Evolutionary conservation across 306 rosid species (phyloP), one percentile per base, ranked within the genome.

Genomic region (Cucurbita argyrosperma): DNA sequence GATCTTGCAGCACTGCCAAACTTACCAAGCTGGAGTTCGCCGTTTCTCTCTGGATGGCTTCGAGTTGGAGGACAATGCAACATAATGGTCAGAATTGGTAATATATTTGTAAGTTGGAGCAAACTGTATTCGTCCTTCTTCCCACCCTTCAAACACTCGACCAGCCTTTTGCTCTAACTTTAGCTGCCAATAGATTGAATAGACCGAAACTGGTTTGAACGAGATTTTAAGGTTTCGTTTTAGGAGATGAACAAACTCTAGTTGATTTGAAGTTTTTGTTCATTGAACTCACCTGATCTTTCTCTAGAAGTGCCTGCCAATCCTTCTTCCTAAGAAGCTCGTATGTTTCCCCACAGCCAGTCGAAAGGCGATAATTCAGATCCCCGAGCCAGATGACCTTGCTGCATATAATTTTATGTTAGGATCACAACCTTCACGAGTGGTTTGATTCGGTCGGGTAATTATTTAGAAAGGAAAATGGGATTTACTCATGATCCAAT

Each of bases 371-470:
- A 78, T 94, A 94, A 69, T 94, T 94, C 76, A 94, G 80, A 84
- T 94, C 98, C 72, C 97, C 99, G n/a, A 91, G 94, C 97, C 97
- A 94, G 59, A 94, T 85, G 30, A 94, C 56, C 82, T 91, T 87
- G 71, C 96, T 93, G 82, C 51, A 75, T 8, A 78, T 18, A 15
- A 10, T 1, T 50, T 15, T 0, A 4, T 14, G 58, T 47, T 46
- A 14, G 38, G 30, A 70, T 30, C 59, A 47, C 26, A 15, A 26
- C 23, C 4, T 14, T 3, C 14, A 43, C 3, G 6, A 47, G 10
- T 3, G 23, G 57, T 68, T 6, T 2, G n/a, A 14, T 67, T 67
- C 6, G 39, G 13, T 45, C 10, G 47, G 16, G 21, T 6, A 45
- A 46, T 6, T 11, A 46, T 42, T 16, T 50, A 58, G 30, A 47